phyloP scores from a whole-genome alignment of 148 eudicot species.

The Rhododendron kiyosumense region DNA sequence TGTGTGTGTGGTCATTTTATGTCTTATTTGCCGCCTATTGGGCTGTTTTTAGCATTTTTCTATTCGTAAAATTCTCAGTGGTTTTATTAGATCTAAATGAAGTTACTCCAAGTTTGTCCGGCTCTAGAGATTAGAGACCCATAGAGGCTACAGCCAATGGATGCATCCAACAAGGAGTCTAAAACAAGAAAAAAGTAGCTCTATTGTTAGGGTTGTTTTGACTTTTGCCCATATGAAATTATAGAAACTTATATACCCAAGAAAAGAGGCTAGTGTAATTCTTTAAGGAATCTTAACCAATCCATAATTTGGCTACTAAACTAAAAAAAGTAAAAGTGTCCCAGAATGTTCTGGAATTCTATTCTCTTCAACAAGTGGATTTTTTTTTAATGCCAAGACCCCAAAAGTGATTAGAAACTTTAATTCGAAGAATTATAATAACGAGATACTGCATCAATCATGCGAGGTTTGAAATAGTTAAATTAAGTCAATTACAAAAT shows the following conservation, averaged over 20 bases:
- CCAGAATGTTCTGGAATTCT: neutral
- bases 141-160: neutral
- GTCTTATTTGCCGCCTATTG: too few relatives aligned
- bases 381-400: neutral
- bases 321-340: too few relatives aligned
- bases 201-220: neutral
- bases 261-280: neutral
- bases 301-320: neutral
- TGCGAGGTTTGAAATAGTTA: neutral
- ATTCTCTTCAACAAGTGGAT: neutral
- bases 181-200: neutral
- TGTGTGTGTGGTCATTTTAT: too few relatives aligned
- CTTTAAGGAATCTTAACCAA: neutral
- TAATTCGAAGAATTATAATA: too few relatives aligned
- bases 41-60: too few relatives aligned
- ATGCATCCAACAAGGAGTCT: neutral
- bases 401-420: neutral
- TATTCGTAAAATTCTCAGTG: too few relatives aligned
- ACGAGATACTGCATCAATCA: neutral
- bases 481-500: neutral
- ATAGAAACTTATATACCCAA: neutral
- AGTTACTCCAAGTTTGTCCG: too few relatives aligned
- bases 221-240: neutral
- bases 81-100: too few relatives aligned
- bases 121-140: neutral